phyloP scores from a whole-genome alignment of 345 rosid species.

The Hibiscus mutabilis region DNA sequence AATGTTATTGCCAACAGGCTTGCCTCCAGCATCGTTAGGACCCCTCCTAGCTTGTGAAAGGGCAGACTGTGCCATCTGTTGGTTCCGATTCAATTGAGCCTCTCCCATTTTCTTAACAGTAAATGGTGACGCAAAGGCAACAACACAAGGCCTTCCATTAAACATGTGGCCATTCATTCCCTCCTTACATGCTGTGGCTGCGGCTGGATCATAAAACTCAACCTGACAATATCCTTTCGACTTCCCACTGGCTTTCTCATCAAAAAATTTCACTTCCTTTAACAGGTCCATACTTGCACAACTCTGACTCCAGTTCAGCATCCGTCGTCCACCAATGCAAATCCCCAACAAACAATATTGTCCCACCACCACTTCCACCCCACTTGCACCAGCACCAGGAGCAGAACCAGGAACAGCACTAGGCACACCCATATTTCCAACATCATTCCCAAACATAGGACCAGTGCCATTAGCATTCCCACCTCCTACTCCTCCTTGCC shows the following conservation, averaged over 20 bases:
- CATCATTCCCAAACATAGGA: neutral
- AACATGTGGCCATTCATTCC: conserved; percentile 7
- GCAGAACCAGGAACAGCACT: neutral
- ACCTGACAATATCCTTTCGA: conserved; percentile 10
- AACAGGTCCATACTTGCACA: conserved; percentile 8
- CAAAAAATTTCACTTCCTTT: conserved; percentile 11
- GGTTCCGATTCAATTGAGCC: conserved; percentile 8
- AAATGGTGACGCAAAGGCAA: conserved; percentile 6
- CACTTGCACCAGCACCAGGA: neutral
- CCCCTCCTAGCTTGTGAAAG: neutral
- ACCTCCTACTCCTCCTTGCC: neutral
- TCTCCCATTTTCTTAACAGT: conserved; percentile 12
- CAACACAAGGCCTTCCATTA: conserved; percentile 13
- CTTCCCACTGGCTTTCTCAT: conserved; percentile 9
- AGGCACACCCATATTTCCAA: neutral
- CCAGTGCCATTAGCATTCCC: neutral
- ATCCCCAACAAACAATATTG: conserved; percentile 10
- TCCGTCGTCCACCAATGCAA: conserved; percentile 10
- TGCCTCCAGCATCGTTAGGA: neutral
- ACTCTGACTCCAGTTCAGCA: conserved; percentile 7
- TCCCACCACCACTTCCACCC: conserved; percentile 3
- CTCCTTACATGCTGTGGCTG: neutral
- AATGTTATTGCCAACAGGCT: conserved; percentile 1
- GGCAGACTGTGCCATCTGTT: neutral
- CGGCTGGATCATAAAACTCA: neutral